Conservation (phyloP, 441 rosid species). For the Gossypium davidsonii region DNA sequence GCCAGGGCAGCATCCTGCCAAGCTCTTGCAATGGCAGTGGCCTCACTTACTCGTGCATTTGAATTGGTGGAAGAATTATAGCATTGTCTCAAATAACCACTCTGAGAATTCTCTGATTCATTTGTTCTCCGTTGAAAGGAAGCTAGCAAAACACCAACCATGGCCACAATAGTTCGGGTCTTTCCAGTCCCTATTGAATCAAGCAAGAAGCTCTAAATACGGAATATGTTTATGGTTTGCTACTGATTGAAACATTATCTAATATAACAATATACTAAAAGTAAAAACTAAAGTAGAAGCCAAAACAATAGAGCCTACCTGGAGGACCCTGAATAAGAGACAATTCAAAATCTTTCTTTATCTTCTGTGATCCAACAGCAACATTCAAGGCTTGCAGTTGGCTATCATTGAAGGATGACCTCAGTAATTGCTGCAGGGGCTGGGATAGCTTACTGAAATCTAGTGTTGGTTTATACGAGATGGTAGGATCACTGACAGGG, state of each 20-base stretch:
- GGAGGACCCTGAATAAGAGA: constrained; percentile 99
- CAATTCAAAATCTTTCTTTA: constrained; percentile 54
- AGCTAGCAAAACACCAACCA: constrained; percentile 87
- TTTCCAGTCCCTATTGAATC: constrained; percentile 78
- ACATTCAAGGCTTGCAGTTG: constrained; percentile 79
- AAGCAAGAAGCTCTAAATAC: constrained; percentile 11
- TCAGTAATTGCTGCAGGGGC: constrained; percentile 59
- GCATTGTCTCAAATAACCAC: constrained; percentile 35
- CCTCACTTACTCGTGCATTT: constrained; percentile 55
- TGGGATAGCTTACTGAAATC: constrained; percentile 54
- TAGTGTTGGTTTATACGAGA: constrained; percentile 32
- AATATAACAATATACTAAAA: constrained; percentile 8
- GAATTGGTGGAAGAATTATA: constrained; percentile 32
- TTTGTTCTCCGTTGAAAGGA: constrained; percentile 32
- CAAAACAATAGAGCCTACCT: constrained; percentile 40
- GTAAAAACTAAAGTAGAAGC: constrained; percentile 1
- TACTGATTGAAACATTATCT: not conserved
- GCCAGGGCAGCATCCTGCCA: constrained; percentile 99
- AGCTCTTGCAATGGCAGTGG: constrained; percentile 77
- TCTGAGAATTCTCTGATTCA: constrained; percentile 27
- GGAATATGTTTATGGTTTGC: not conserved
- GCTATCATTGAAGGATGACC: constrained; percentile 76
- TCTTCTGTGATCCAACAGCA: constrained; percentile 48
- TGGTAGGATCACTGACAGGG: constrained; percentile 42
- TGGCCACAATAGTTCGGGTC: constrained; percentile 93